These are phyloP conservation scores for Starmerella scarabaei DNA, from an alignment of 805 yeast genomes.

Conservation along the genomic window DNA sequence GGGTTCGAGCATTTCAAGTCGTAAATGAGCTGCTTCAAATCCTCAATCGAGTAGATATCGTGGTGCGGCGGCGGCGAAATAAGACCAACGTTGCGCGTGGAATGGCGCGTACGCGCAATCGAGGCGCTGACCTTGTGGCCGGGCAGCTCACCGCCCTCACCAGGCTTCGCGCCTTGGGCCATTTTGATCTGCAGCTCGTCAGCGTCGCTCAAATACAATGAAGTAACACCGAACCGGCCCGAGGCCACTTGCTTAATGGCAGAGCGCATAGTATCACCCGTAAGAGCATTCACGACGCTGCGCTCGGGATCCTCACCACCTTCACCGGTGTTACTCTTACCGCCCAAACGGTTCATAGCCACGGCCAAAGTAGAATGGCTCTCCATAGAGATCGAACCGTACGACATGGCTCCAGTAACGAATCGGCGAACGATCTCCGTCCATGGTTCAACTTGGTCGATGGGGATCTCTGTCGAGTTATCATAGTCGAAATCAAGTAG, in stretches of 20 bases:
- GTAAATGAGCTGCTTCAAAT: slow-evolving; percentile 88
- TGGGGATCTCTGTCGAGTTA: slow-evolving; percentile 59
- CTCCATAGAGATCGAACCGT: slow-evolving; percentile 97
- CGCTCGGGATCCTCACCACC: slow-evolving; percentile 98
- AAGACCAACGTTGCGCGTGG: slow-evolving; percentile 92
- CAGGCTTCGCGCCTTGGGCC: slow-evolving; percentile 99
- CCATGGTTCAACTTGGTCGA: slow-evolving; percentile 99
- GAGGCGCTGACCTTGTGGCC: slow-evolving; percentile 79
- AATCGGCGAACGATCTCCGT: slow-evolving; percentile 95
- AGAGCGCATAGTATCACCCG: slow-evolving; percentile 98
- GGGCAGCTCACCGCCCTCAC: slow-evolving; percentile 98
- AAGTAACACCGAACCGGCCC: slow-evolving; percentile 96
- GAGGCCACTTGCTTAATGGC: slow-evolving; percentile 96
- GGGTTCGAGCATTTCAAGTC: slow-evolving; percentile 96
- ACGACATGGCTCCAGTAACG: slow-evolving; percentile 99
- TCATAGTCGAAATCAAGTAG: slow-evolving; percentile 80
- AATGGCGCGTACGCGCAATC: slow-evolving; percentile 91
- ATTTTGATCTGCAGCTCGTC: slow-evolving; percentile 95
- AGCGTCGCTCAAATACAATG: slow-evolving; percentile 86
- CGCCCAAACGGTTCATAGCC: slow-evolving; percentile 96
- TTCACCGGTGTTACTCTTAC: slow-evolving; percentile 96
- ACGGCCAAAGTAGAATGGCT: slow-evolving; percentile 95
- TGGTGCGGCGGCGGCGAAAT: slow-evolving; percentile 99
- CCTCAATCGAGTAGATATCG: slow-evolving; percentile 96
- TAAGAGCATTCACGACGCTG: slow-evolving; percentile 51